Conservation (phyloP, 2,329 filamentous ascomycete genomes). For the Penicillium sp. region DNA sequence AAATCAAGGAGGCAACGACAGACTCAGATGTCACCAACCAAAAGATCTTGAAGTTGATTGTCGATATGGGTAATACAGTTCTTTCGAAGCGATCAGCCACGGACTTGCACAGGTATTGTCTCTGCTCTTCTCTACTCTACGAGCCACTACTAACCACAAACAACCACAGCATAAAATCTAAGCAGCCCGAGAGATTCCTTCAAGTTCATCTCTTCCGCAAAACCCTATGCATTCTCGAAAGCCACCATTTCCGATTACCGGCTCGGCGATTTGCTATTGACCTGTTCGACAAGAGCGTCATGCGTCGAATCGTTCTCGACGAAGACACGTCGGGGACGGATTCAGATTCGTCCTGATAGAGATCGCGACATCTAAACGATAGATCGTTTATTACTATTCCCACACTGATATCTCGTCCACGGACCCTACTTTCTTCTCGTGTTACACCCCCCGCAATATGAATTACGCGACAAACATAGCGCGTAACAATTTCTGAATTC, state of each 20-base stretch:
- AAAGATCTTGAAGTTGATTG: constrained; percentile 80
- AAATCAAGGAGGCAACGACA: constrained; percentile 62
- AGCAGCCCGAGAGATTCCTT: constrained; percentile 74
- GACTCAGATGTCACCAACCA: constrained; percentile 67
- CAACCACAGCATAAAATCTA: constrained; percentile 70
- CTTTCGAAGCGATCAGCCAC: constrained; percentile 83
- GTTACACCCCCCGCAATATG: background rate
- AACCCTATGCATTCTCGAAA: constrained; percentile 81
- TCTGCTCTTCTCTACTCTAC: background rate
- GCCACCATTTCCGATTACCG: constrained; percentile 84
- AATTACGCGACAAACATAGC: background rate
- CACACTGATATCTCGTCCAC: constrained; percentile 1
- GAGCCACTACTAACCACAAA: constrained; percentile 8
- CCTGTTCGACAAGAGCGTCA: constrained; percentile 87
- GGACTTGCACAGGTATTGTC: constrained; percentile 66
- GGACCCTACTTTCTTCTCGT: background rate
- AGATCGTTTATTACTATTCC: constrained; percentile 3
- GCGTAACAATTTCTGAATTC: background rate
- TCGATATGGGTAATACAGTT: constrained; percentile 91
- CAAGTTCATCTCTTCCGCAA: constrained; percentile 80
- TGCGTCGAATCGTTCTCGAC: constrained; percentile 81
- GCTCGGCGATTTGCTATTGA: constrained; percentile 91
- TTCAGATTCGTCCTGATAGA: constrained; percentile 31
- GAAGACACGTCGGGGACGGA: constrained; percentile 58
- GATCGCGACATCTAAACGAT: constrained; percentile 3